Percentiles rank a stretch among this genome's conserved stretches.
Evolutionary conservation across 1,284 basidiomycete species (phyloP).

Genomic region (Peniophora sp.): DNA sequence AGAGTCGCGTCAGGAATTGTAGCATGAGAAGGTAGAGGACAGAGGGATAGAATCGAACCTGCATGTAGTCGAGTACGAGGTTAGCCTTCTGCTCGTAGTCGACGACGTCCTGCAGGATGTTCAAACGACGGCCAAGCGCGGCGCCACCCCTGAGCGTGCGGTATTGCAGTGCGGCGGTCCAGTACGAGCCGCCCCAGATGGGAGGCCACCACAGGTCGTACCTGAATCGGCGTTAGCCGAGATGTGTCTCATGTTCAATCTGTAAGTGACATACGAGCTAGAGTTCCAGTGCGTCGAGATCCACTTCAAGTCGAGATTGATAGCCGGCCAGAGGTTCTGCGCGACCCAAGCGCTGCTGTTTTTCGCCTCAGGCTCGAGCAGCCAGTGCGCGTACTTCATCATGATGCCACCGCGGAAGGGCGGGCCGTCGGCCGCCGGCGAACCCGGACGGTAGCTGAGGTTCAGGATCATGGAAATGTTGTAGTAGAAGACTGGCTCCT

Average conservation of each 20-base stretch:
- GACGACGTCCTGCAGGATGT: not conserved
- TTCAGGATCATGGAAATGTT: not conserved
- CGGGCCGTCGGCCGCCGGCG: not conserved
- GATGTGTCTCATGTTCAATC: too few relatives aligned
- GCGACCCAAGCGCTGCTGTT: not conserved
- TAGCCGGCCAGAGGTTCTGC: not conserved
- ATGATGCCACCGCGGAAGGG: not conserved
- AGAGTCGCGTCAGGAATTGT: not conserved
- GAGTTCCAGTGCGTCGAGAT: not conserved
- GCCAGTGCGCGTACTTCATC: not conserved
- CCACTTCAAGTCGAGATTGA: not conserved
- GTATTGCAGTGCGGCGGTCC: not conserved
- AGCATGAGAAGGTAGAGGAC: too few relatives aligned
- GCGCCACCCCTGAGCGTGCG: not conserved
- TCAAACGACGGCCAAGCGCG: not conserved
- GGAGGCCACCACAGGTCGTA: not conserved
- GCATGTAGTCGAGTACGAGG: not conserved
- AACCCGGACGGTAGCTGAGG: not conserved
- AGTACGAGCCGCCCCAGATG: not conserved
- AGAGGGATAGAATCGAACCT: not conserved
- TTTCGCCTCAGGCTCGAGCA: not conserved
- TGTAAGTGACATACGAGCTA: not conserved
- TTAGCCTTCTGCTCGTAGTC: not conserved
- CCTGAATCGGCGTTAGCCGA: not conserved
- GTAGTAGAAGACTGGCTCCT: not conserved